Conservation (phyloP, 305 asterid species). For the Fraxinus ornus region DNA sequence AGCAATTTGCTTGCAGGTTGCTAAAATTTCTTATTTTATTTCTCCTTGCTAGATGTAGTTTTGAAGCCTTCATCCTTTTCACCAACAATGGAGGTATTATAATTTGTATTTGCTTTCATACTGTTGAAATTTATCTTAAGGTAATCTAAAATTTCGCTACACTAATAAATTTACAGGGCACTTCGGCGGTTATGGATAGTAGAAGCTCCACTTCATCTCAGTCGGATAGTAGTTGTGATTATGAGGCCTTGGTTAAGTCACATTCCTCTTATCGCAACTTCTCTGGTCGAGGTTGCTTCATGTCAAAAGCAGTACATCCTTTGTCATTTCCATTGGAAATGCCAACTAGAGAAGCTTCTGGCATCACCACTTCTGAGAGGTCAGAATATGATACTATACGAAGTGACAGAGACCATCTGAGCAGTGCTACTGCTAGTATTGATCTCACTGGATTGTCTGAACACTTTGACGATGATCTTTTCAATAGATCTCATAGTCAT, state of each 20-base stretch:
- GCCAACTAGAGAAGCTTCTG: constrained; percentile 37
- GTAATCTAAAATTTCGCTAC: background rate
- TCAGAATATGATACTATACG: constrained; percentile 48
- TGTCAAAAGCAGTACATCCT: constrained; percentile 93
- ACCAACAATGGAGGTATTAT: constrained; percentile 81
- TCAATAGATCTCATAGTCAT: constrained; percentile 37
- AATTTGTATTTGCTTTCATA: background rate
- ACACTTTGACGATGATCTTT: constrained; percentile 47
- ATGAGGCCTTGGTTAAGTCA: constrained; percentile 60
- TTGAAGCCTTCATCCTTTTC: constrained; percentile 72
- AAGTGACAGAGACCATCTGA: constrained; percentile 54
- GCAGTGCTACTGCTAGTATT: constrained; percentile 59
- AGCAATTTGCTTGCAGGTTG: constrained; percentile 16
- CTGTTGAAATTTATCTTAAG: constrained; percentile 11
- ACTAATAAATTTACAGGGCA: constrained; percentile 53
- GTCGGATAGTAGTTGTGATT: constrained; percentile 80
- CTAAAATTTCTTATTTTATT: constrained; percentile 27
- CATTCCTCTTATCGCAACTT: constrained; percentile 59
- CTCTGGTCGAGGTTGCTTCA: constrained; percentile 69
- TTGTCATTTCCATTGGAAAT: constrained; percentile 58
- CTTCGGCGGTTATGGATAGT: constrained; percentile 74
- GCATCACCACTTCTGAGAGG: constrained; percentile 29
- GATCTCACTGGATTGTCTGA: constrained; percentile 71
- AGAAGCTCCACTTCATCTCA: constrained; percentile 81
- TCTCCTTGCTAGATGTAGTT: constrained; percentile 48